Evolutionary conservation across 306 rosid genomes (phyloP).

Genomic region (Rubus idaeus): DNA sequence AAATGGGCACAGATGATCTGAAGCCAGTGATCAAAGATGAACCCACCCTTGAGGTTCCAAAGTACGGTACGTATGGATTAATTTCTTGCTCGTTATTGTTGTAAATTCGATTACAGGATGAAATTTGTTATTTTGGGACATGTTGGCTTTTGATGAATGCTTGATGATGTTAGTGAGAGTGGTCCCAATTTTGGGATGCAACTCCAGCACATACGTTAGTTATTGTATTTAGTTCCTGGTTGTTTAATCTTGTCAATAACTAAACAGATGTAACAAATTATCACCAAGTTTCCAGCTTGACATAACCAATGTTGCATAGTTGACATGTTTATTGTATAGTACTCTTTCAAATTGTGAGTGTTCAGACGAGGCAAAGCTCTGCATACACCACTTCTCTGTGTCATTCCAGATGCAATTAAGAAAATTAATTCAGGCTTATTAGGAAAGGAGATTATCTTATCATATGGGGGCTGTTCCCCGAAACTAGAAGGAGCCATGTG

Average conservation of each 20-base stretch:
- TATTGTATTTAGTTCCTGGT: neutral
- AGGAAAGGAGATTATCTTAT: neutral
- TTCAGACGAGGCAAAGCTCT: constrained; percentile 6
- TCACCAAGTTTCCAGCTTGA: constrained; percentile 7
- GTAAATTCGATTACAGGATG: neutral
- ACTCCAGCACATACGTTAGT: constrained; percentile 2
- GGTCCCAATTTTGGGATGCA: constrained; percentile 16
- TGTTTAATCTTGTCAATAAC: neutral
- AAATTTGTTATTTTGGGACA: neutral
- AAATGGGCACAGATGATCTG: neutral
- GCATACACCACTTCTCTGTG: constrained; percentile 8
- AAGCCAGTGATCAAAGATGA: neutral
- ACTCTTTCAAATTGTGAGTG: neutral
- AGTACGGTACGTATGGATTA: neutral
- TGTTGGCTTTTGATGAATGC: constrained; percentile 1
- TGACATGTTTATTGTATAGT: neutral
- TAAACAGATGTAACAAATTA: neutral
- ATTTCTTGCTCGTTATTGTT: neutral
- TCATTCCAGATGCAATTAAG: neutral
- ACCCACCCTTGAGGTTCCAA: neutral
- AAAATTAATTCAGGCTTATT: neutral
- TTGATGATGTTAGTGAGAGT: constrained; percentile 4
- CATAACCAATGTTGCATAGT: neutral
- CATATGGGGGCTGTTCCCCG: neutral
- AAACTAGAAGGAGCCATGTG: constrained; percentile 7